A percentile compares a stretch with the other conserved stretches of the same genome.
These are phyloP conservation scores for Tolypocladium ophioglossoides DNA, from an alignment of 2,329 filamentous ascomycete genomes.

Conservation along the genomic window DNA sequence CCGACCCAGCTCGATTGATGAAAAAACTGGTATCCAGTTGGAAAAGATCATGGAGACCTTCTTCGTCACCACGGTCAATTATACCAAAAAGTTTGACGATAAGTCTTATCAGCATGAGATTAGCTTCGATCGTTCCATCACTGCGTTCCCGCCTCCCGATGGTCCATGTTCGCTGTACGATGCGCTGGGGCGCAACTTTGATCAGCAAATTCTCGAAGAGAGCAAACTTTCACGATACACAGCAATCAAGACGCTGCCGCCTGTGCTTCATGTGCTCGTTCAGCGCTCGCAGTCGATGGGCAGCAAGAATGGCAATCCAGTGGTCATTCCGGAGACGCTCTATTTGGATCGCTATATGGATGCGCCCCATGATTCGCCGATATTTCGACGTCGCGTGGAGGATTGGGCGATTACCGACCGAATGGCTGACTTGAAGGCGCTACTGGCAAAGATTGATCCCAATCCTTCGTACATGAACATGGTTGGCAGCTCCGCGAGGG, in stretches of 20 bases:
- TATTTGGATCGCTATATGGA: constrained; percentile 87
- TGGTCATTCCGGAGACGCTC: constrained; percentile 70
- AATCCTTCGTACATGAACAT: constrained; percentile 15
- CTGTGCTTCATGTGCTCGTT: constrained; percentile 81
- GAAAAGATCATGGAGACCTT: constrained; percentile 69
- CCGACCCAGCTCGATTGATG: constrained; percentile 51
- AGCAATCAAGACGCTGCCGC: constrained; percentile 66
- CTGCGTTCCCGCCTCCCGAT: constrained; percentile 43
- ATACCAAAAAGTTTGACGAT: constrained; percentile 42
- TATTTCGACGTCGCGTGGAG: constrained; percentile 54
- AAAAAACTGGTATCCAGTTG: constrained; percentile 60
- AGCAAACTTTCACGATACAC: constrained; percentile 53
- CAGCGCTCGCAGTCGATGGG: constrained; percentile 69
- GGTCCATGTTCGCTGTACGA: constrained; percentile 60
- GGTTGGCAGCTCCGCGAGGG: background rate
- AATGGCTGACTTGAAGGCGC: constrained; percentile 43
- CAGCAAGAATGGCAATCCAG: constrained; percentile 65
- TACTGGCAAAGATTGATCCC: constrained; percentile 14
- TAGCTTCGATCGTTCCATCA: constrained; percentile 51
- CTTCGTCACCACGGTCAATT: constrained; percentile 51
- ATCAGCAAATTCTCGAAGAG: constrained; percentile 63
- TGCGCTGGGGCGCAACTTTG: constrained; percentile 77
- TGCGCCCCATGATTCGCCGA: constrained; percentile 44
- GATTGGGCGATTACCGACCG: constrained; percentile 66
- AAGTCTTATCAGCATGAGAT: constrained; percentile 30